phyloP scores from a whole-genome alignment of 345 rosid species.

The Eucalyptus caleyi region DNA sequence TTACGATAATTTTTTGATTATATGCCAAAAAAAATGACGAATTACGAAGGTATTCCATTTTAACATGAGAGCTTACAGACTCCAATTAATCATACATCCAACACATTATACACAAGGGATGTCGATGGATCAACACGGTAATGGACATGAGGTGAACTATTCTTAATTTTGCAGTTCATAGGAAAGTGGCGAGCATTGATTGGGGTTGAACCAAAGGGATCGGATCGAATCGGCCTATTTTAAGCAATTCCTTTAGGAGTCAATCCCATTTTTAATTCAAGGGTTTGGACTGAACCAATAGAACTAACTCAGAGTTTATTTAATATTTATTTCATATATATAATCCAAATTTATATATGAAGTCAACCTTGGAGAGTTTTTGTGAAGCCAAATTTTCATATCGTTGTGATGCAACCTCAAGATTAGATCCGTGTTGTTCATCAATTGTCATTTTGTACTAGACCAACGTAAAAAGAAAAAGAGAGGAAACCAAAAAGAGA shows the following conservation, averaged over 20 bases:
- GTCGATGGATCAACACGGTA: not conserved
- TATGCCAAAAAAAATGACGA: not conserved
- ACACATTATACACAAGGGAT: not conserved
- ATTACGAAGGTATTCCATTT: not conserved
- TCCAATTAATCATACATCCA: not conserved
- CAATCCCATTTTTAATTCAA: accelerated
- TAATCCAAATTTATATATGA: not conserved
- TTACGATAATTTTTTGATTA: not conserved
- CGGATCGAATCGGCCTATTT: accelerated
- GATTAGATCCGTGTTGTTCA: accelerated
- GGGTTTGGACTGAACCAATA: not conserved
- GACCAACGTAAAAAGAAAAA: not conserved
- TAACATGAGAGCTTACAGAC: not conserved
- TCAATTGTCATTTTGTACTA: not conserved
- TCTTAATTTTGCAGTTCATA: not conserved
- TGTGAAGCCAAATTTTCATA: not conserved
- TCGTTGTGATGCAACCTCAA: not conserved
- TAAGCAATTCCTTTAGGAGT: accelerated
- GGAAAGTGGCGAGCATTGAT: not conserved
- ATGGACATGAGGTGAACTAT: not conserved
- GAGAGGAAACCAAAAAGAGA: not conserved
- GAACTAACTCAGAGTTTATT: accelerated
- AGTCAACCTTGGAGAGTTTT: not conserved
- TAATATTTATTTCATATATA: not conserved
- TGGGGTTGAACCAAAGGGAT: not conserved